These are phyloP conservation scores for Hydrangea macrophylla DNA, from an alignment of 148 eudicot species.

Conservation along the genomic window DNA sequence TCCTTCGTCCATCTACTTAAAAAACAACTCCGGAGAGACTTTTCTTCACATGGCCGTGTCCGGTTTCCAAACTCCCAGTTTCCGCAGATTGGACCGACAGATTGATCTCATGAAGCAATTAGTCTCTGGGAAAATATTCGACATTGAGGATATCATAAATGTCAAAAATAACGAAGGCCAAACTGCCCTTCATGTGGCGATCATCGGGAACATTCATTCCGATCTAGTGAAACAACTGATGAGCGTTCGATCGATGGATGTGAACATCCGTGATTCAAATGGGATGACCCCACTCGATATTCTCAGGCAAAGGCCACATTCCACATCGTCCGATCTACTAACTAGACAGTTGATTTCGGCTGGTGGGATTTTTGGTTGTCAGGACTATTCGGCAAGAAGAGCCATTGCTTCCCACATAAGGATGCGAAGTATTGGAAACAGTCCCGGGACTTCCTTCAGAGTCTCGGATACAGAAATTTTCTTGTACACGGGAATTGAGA, in stretches of 20 bases:
- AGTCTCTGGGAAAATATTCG: slow-evolving; percentile 33
- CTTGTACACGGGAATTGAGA: slow-evolving; percentile 47
- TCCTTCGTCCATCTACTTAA: slow-evolving; percentile 48
- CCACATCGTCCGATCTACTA: slow-evolving; percentile 63
- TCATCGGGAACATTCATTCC: slow-evolving; percentile 63
- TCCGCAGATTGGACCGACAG: slow-evolving; percentile 75
- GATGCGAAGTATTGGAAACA: slow-evolving; percentile 60
- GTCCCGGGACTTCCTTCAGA: slow-evolving; percentile 87
- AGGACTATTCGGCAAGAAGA: slow-evolving; percentile 64
- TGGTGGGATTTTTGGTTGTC: slow-evolving; percentile 74
- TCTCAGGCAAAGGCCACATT: slow-evolving; percentile 74
- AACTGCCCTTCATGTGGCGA: slow-evolving; percentile 83
- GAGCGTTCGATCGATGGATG: slow-evolving; percentile 52
- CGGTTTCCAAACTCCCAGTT: slow-evolving; percentile 75
- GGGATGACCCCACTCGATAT: slow-evolving; percentile 90
- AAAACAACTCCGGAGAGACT: slow-evolving; percentile 71
- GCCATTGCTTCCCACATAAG: slow-evolving; percentile 74
- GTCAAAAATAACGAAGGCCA: slow-evolving; percentile 52
- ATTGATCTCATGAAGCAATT: slow-evolving; percentile 70
- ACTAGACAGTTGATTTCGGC: slow-evolving; percentile 72
- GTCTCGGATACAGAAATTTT: slow-evolving; percentile 68
- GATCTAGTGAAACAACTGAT: slow-evolving; percentile 67
- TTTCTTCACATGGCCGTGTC: slow-evolving; percentile 74
- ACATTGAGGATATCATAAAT: slow-evolving; percentile 59
- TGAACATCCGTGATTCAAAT: slow-evolving; percentile 62